Percentiles rank a stretch among this genome's conserved stretches.
Conservation (phyloP, 768 basidiomycete species). For the Russula olivacea region DNA sequence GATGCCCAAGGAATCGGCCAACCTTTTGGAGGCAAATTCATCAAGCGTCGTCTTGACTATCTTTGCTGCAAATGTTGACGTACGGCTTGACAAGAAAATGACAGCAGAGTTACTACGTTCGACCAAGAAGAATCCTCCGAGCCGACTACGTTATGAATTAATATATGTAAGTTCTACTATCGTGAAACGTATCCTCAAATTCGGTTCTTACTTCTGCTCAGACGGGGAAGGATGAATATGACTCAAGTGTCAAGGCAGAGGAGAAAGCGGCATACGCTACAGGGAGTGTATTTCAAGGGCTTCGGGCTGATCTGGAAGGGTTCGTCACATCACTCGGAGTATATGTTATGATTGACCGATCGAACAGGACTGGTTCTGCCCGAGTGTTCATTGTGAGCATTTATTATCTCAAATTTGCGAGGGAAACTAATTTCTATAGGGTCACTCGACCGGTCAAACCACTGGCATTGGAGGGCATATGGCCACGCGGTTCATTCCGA, state of each 20-base stretch:
- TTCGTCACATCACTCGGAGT: constrained; percentile 31
- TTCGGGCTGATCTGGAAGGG: constrained; percentile 84
- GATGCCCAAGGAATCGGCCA: constrained; percentile 28
- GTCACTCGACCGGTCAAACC: constrained; percentile 88
- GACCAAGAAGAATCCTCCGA: constrained; percentile 92
- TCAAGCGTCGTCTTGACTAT: constrained; percentile 57
- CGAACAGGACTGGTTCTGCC: constrained; percentile 54
- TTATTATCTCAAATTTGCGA: neutral
- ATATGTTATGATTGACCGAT: neutral
- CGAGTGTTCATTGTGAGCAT: constrained; percentile 72
- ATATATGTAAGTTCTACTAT: constrained; percentile 61
- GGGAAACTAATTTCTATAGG: constrained; percentile 39
- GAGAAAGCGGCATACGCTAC: constrained; percentile 50
- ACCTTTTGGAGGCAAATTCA: constrained; percentile 37
- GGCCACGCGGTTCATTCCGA: constrained; percentile 86
- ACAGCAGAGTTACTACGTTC: constrained; percentile 74
- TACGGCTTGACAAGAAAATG: constrained; percentile 59
- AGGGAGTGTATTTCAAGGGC: constrained; percentile 80
- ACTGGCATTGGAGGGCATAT: constrained; percentile 72
- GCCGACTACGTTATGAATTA: constrained; percentile 65
- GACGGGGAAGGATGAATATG: constrained; percentile 81
- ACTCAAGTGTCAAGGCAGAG: constrained; percentile 65
- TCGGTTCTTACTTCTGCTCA: constrained; percentile 28
- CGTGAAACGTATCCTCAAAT: neutral
- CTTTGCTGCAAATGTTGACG: constrained; percentile 60